Evolutionary conservation across 306 rosid species (phyloP).

Genomic region (Cicer bijugum): DNA sequence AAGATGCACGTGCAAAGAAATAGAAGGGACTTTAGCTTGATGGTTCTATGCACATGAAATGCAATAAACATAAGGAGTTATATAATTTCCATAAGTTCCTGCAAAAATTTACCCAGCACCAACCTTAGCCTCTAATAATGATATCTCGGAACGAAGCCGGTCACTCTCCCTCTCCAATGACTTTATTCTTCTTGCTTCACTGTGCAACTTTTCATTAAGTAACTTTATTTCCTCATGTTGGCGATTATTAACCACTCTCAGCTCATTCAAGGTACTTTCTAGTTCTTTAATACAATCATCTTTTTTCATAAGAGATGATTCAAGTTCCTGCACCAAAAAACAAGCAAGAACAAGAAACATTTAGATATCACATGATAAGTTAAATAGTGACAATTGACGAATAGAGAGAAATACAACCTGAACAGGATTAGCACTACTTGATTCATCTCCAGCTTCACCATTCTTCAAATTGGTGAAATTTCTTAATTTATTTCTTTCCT

Average conservation of each 20-base stretch:
- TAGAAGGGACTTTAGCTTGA: slow-evolving; percentile 17
- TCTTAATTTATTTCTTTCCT: slow-evolving; percentile 78
- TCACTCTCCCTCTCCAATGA: slow-evolving; percentile 88
- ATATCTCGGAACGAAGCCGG: slow-evolving; percentile 77
- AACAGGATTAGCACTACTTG: slow-evolving; percentile 50
- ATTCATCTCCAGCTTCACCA: slow-evolving; percentile 56
- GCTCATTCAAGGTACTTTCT: slow-evolving; percentile 62
- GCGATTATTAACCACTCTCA: slow-evolving; percentile 59
- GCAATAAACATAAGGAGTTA: slow-evolving; percentile 9
- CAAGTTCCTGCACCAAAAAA: slow-evolving; percentile 69
- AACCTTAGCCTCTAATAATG: slow-evolving; percentile 94
- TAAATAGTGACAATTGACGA: slow-evolving; percentile 26
- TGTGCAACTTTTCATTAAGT: slow-evolving; percentile 70
- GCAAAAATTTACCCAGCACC: slow-evolving; percentile 40
- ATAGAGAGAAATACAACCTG: slow-evolving; percentile 56
- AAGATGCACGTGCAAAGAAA: slow-evolving; percentile 19
- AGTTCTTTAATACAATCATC: slow-evolving; percentile 71
- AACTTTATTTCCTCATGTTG: slow-evolving; percentile 71
- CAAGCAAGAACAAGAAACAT: slow-evolving; percentile 39
- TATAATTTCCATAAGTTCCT: slow-evolving; percentile 28
- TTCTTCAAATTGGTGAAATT: slow-evolving; percentile 55
- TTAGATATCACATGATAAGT: slow-evolving; percentile 30
- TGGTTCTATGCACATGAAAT: slow-evolving; percentile 21
- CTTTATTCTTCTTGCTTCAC: slow-evolving; percentile 71
- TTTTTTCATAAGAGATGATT: slow-evolving; percentile 69